These are phyloP conservation scores for Saccharomyces uvarum DNA, from an alignment of 1,139 yeast genomes.

Conservation along the genomic window DNA sequence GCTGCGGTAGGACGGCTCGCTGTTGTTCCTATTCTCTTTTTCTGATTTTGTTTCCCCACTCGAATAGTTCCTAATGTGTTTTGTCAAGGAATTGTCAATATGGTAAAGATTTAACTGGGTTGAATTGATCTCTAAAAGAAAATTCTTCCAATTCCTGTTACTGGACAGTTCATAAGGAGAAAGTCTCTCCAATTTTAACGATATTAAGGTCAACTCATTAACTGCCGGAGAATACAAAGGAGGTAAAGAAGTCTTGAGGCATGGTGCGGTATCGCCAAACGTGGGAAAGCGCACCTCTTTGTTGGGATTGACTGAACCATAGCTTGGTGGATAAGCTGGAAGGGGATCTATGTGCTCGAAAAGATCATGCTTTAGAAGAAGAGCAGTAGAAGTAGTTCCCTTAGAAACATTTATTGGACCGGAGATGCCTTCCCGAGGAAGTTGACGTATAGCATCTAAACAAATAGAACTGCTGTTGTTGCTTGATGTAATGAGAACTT, in stretches of 20 bases:
- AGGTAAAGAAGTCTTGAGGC: constrained; percentile 32
- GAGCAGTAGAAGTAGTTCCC: background rate
- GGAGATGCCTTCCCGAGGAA: background rate
- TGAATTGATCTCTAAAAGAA: constrained; percentile 60
- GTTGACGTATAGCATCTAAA: background rate
- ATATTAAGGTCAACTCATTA: constrained; percentile 44
- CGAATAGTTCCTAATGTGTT: constrained; percentile 17
- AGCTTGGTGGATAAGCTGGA: constrained; percentile 45
- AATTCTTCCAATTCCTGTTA: constrained; percentile 54
- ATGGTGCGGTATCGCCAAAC: constrained; percentile 27
- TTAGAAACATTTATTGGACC: background rate
- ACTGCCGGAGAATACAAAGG: constrained; percentile 53
- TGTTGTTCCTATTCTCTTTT: constrained; percentile 1
- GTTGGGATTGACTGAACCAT: constrained; percentile 34
- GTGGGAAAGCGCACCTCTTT: constrained; percentile 39
- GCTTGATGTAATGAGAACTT: constrained; percentile 10
- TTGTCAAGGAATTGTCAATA: constrained; percentile 26
- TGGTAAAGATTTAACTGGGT: constrained; percentile 63
- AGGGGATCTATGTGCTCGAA: constrained; percentile 41
- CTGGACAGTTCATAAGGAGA: constrained; percentile 60
- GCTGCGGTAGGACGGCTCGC: background rate
- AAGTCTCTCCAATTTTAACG: constrained; percentile 55
- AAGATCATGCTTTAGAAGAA: constrained; percentile 12
- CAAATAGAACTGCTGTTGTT: constrained; percentile 7
- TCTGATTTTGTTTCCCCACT: constrained; percentile 22